Percentiles rank a stretch among this genome's conserved stretches.
These are phyloP conservation scores for Penicillium samsonianum DNA, from an alignment of 495 filamentous ascomycete species.

Conservation along the genomic window DNA sequence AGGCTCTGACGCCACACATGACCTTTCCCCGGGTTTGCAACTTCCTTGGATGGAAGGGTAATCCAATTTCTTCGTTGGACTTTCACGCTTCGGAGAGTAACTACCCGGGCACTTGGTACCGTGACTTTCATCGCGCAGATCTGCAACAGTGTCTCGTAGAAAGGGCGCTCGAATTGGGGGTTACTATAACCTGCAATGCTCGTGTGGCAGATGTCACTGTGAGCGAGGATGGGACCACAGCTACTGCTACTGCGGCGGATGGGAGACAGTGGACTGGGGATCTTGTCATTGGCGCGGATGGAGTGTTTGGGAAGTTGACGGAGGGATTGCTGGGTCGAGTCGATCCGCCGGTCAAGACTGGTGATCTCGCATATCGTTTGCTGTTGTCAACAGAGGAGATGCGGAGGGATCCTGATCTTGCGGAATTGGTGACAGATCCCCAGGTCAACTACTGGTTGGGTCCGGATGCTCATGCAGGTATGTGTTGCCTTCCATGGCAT, in stretches of 20 bases:
- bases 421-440: slow-evolving; percentile 51
- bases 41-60: slow-evolving; percentile 51
- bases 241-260: slow-evolving; percentile 30
- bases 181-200: slow-evolving; percentile 44
- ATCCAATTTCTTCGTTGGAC: slow-evolving; percentile 54
- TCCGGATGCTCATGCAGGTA: slow-evolving; percentile 57
- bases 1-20: slow-evolving; percentile 51
- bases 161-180: slow-evolving; percentile 54
- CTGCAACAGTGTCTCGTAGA: slow-evolving; percentile 54
- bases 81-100: slow-evolving; percentile 45
- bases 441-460: slow-evolving; percentile 74
- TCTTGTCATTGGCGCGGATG: slow-evolving; percentile 60
- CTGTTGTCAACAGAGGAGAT: slow-evolving; percentile 52
- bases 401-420: slow-evolving; percentile 52
- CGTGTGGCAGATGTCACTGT: slow-evolving; percentile 44
- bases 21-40: slow-evolving; percentile 54
- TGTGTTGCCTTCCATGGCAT: neutral
- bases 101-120: slow-evolving; percentile 55
- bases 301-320: slow-evolving; percentile 51
- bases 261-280: slow-evolving; percentile 48
- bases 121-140: slow-evolving; percentile 62
- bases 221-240: slow-evolving; percentile 22
- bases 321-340: slow-evolving; percentile 39
- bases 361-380: slow-evolving; percentile 68
- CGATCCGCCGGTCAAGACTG: slow-evolving; percentile 55